Evolutionary conservation across 352 stramenopile species (phyloP), one percentile per base, ranked within the genome.

Genomic region (Pythium dissotocum): DNA sequence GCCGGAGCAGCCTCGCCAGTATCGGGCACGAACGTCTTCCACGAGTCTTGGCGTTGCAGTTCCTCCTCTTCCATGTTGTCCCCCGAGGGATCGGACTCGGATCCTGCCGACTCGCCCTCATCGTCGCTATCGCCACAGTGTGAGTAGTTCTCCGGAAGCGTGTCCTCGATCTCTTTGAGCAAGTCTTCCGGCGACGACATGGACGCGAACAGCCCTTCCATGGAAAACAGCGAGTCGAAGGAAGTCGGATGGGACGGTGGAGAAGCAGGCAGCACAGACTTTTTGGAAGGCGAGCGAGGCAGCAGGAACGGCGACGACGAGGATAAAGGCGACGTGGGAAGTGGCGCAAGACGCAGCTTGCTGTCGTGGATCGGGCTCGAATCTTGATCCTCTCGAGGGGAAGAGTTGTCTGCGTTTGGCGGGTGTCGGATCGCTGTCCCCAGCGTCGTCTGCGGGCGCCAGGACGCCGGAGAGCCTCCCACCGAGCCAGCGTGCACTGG

Each of bases 51-150:
- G 6, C 71, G 73, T 14, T 74, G 65, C 7, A 86, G 71, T 24
- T 78, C 76, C 40, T 82, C 77, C n/a, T 81, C 72, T 48, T 90
- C 85, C 67, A 84, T 88, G 68, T 89, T 84, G 63, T 92, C 82
- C 1, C 77, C 80, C 1, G 83, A 93, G 18, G 82, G 83, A 58
- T 94, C 85, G 0, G 85, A 92, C 55, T 94, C 83, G 6, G 83
- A 91, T 33, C 85, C 82, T 5, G 71, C 67, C 0, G 83, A 91
- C 30, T 56, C 77, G 35, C 85, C 79, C 49, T 89, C 78, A 49
- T 85, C 76, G 21, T 70, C 69, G 24, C 24, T 63, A 21, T 86
- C 78, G 40, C 51, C 51, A 42, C 32, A 48, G 3, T 51, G 51
- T 14, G 67, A 33, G 42, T 53, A 90, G 32, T 78, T 70, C 6